Evolutionary conservation across 257 asterid species (phyloP).

Genomic region (Solanum infundibuliforme): DNA sequence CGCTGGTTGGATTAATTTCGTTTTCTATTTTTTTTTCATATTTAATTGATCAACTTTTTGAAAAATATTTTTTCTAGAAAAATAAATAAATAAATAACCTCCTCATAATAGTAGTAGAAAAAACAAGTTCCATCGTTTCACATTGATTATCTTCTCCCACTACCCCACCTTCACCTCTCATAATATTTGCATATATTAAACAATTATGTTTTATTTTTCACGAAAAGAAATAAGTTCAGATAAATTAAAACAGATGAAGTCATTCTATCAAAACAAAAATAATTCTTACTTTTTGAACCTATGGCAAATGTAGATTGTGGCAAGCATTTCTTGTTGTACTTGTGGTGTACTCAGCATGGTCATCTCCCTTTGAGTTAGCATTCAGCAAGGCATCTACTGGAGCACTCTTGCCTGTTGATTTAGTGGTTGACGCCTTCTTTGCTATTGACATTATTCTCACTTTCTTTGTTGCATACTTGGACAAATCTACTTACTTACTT

Average conservation of each 20-base stretch:
- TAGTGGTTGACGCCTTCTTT: conserved; percentile 70
- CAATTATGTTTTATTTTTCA: not conserved
- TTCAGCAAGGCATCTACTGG: conserved; percentile 50
- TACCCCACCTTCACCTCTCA: not conserved
- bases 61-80: not conserved
- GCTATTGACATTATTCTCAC: conserved; percentile 68
- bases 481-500: conserved; percentile 70
- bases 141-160: not conserved
- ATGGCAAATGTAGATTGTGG: conserved; percentile 53
- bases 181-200: not conserved
- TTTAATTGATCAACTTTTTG: not conserved
- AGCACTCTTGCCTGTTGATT: conserved; percentile 66
- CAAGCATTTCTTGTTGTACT: conserved; percentile 67
- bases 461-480: conserved; percentile 82
- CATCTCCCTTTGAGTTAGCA: conserved; percentile 90
- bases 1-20: no score
- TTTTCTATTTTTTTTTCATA: no score
- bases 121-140: not conserved
- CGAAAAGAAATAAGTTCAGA: not conserved
- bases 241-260: not conserved
- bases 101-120: no score
- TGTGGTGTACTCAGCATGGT: conserved; percentile 93
- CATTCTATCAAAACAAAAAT: not conserved
- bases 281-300: not conserved
- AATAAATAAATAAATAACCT: not conserved